phyloP scores from a whole-genome alignment of 192 early-diverging fungal genomes.

The Rhizoclosmatium globosum region DNA sequence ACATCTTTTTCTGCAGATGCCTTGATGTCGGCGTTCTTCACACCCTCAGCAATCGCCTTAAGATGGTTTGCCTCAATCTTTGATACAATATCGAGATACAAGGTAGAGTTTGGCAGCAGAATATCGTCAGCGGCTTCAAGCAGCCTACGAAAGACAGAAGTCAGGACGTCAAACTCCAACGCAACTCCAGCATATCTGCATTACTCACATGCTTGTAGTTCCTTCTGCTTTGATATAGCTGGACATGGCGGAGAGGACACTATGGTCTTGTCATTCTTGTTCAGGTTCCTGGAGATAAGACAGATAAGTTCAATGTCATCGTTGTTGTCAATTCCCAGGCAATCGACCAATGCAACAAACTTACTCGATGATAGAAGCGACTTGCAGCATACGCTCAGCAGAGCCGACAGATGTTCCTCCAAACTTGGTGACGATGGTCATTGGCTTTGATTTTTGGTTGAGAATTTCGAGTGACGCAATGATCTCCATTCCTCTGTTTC shows the following conservation, averaged over 20 bases:
- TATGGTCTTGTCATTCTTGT: slow-evolving; percentile 78
- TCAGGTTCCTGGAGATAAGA: slow-evolving; percentile 3
- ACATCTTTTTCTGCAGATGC: slow-evolving; percentile 67
- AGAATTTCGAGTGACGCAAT: not conserved
- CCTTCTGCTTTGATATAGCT: slow-evolving; percentile 87
- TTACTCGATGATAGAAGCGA: slow-evolving; percentile 85
- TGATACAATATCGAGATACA: slow-evolving; percentile 79
- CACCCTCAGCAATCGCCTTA: slow-evolving; percentile 61
- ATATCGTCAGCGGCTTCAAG: slow-evolving; percentile 77
- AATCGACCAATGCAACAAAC: slow-evolving; percentile 31
- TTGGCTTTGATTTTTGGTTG: not conserved
- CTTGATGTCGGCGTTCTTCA: slow-evolving; percentile 42
- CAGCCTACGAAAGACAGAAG: slow-evolving; percentile 50
- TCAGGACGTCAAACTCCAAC: not conserved
- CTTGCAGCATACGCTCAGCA: slow-evolving; percentile 61
- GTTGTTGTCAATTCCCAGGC: too few species aligned
- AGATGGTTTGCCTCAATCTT: slow-evolving; percentile 87
- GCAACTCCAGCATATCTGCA: slow-evolving; percentile 11
- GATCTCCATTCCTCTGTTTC: too few species aligned
- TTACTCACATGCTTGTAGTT: slow-evolving; percentile 81
- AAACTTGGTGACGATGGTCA: slow-evolving; percentile 77
- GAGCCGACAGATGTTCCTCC: slow-evolving; percentile 96
- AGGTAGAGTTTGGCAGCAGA: slow-evolving; percentile 73
- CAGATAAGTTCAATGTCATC: not conserved
- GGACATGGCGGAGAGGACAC: slow-evolving; percentile 97